Evolutionary conservation across 306 rosid genomes (phyloP), one percentile per base, ranked within the genome.

Genomic region (Vigna trinervia): DNA sequence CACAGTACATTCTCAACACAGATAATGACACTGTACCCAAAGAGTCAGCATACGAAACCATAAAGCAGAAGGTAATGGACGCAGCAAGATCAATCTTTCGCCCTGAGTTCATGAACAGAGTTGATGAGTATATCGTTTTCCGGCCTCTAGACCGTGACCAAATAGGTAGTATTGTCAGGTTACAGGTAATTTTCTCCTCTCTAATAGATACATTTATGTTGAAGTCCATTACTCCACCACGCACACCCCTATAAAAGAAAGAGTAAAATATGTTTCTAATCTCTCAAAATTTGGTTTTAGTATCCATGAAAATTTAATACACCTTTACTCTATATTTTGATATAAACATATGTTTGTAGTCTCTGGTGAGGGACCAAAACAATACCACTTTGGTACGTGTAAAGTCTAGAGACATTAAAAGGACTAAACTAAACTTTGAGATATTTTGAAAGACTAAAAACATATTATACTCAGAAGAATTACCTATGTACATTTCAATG

Each of bases 101-200:
- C 23, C 99, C 97, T 0, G 97, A 92, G 87, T 95, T 95, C 89
- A 95, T 95, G 99, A 95, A 95, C 39, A 87, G 99, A 57, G 91
- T 95, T 67, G 97, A 95, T 8, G 99, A 92, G 84, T 95, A 95
- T 86, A 95, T 95, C 22, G 97, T 95, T 68, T 95, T 95, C 96
- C 97, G 83, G 84, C 97, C 97, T 59, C 87, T 95, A 58, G 92
- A 92, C 75, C 99, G 96, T 0, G 89, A 95, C 13, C 97, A 95
- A 78, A 92, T 92, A 22, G 82, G 82, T 85, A 88, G 84, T 79
- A 95, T 95, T 45, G 99, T 95, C 84, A 77, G 81, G 64, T 86
- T 95, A 84, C 97, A 95, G 99, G 99, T 92, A 88, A 78, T 19
- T 69, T 67, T 28, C 4, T 34, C 69, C 19, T 11, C 59, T 0